Percentiles rank a stretch among this genome's conserved stretches.
Evolutionary conservation across 306 rosid species (phyloP).

Genomic region (Luffa aegyptiaca): DNA sequence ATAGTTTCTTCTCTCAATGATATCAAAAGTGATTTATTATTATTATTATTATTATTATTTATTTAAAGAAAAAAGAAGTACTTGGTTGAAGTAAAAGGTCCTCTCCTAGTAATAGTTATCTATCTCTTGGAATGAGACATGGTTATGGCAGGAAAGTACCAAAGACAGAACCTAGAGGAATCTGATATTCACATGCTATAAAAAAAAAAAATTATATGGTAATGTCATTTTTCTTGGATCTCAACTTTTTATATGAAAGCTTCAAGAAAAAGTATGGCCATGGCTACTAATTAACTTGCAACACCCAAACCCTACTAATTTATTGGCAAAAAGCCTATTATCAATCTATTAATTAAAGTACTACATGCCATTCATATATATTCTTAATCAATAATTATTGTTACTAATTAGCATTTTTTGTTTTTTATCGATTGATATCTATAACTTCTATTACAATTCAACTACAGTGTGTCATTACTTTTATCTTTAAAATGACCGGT

Average conservation of each 20-base stretch:
- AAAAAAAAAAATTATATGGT: neutral
- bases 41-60: no score
- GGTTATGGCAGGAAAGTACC: slow-evolving; percentile 1
- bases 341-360: neutral
- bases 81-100: neutral
- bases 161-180: neutral
- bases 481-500: no score
- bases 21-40: neutral
- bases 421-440: neutral
- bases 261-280: neutral
- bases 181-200: slow-evolving; percentile 9
- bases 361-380: neutral
- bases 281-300: neutral
- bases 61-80: neutral
- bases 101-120: neutral
- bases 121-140: neutral
- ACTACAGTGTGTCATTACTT: no score
- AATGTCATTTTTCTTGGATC: neutral
- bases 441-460: neutral
- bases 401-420: neutral
- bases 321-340: neutral
- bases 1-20: neutral
- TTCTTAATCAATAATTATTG: neutral
- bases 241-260: neutral
- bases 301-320: neutral